phyloP scores from a whole-genome alignment of 345 rosid species.

The Ceriops zippeliana region DNA sequence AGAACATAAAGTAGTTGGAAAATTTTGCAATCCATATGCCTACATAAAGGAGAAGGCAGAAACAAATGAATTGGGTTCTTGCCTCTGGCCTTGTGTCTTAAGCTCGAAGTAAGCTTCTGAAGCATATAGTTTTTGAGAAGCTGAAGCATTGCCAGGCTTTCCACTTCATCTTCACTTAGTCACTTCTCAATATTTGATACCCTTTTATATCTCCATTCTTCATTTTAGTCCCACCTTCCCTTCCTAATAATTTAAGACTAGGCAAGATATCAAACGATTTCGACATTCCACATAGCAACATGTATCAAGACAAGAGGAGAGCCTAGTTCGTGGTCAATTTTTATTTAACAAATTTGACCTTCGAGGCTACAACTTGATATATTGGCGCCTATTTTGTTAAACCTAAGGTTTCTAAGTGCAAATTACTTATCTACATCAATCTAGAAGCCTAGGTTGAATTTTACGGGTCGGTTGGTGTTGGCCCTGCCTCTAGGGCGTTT shows the following conservation, averaged over 20 bases:
- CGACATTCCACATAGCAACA: slow-evolving; percentile 38
- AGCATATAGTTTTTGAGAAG: slow-evolving; percentile 30
- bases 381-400: not conserved
- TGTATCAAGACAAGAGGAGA: slow-evolving; percentile 21
- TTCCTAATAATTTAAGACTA: slow-evolving; percentile 21
- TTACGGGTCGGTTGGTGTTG: too few species aligned
- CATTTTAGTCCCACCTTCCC: not conserved
- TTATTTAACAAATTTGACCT: not conserved
- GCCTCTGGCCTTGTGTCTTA: slow-evolving; percentile 43
- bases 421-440: not conserved
- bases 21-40: not conserved
- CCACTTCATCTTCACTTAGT: slow-evolving; percentile 36
- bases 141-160: slow-evolving; percentile 34
- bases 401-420: not conserved
- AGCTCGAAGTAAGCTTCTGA: slow-evolving; percentile 35
- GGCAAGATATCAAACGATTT: slow-evolving; percentile 24
- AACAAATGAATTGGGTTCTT: slow-evolving; percentile 6
- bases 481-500: too few species aligned
- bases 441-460: too few species aligned
- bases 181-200: slow-evolving; percentile 1
- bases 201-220: slow-evolving; percentile 13
- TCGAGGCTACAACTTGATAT: too few species aligned
- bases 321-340: not conserved
- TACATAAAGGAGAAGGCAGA: not conserved
- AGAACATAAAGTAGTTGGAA: not conserved